Conservation (phyloP, 148 eudicot genomes). For the Rhododendron griersonianum region DNA sequence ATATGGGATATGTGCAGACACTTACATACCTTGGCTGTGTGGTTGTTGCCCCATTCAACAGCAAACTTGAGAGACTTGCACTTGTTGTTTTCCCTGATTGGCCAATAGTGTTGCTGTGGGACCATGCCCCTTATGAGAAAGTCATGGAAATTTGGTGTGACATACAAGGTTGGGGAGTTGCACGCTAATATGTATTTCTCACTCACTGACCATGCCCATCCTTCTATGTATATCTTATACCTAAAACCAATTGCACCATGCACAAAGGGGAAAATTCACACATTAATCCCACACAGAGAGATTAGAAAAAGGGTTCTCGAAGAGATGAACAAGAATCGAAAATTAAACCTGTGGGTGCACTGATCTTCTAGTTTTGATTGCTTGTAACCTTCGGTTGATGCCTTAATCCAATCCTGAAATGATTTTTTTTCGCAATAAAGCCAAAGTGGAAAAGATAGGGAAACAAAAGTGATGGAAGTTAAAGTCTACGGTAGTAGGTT, state of each 20-base stretch:
- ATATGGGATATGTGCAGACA: not conserved
- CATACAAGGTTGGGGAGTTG: slow-evolving; percentile 49
- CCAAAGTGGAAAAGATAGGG: not conserved
- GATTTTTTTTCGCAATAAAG: not conserved
- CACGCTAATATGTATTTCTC: slow-evolving; percentile 61
- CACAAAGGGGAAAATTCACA: not conserved
- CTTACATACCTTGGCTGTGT: slow-evolving; percentile 34
- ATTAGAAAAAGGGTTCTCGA: not conserved
- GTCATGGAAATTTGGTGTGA: slow-evolving; percentile 37
- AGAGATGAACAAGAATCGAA: not conserved
- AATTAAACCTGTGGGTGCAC: slow-evolving; percentile 33
- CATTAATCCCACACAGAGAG: not conserved
- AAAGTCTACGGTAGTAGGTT: not conserved
- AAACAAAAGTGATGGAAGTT: not conserved
- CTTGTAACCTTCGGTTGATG: slow-evolving; percentile 32
- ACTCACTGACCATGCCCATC: slow-evolving; percentile 76
- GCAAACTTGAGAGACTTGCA: slow-evolving; percentile 60
- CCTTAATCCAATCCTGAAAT: slow-evolving; percentile 33
- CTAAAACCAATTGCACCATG: slow-evolving; percentile 9
- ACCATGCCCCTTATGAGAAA: slow-evolving; percentile 43
- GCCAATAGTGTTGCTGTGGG: slow-evolving; percentile 57
- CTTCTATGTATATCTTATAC: slow-evolving; percentile 62
- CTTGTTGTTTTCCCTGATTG: slow-evolving; percentile 33
- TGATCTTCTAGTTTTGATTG: slow-evolving; percentile 46
- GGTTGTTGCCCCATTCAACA: slow-evolving; percentile 62